Evolutionary conservation across 257 asterid species (phyloP), one percentile per base, ranked within the genome.

Genomic region (Schizonepeta tenuifolia): DNA sequence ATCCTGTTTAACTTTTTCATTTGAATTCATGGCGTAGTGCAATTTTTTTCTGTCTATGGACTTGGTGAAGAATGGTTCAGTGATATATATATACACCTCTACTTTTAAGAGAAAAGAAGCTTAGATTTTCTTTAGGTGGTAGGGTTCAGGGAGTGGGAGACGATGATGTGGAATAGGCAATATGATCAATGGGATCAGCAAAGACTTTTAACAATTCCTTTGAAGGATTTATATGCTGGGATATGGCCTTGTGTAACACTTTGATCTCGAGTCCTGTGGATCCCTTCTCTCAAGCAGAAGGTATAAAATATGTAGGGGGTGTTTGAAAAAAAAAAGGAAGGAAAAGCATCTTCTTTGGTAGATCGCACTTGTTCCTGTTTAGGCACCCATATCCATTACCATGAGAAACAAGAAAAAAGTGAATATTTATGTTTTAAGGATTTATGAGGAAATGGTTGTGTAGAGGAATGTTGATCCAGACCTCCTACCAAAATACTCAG

Each of bases 391-490:
- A 35, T 11, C 51, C 38, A 20, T 15, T 21, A 13, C 63, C 53
- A 54, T 53, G 35, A 49, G 46, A 50, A 49, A 61, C 21, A 33
- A 72, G 7, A 60, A 46, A 41, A 41, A 5, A 33, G 51, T 21
- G 33, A 70, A 44, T 31, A 40, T 44, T 71, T 14, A 33, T 28
- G 17, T 6, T 56, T 59, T 47, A 60, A 59, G 51, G 49, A 31
- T 71, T 43, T 58, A 18, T 38, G n/a, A 35, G 14, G 57, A 71
- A 33, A 44, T 62, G 38, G 36, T 2, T 38, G 14, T 41, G 38
- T 51, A 35, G 61, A 12, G 53, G 53, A 67, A 46, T 61, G 67
- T 18, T 47, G 51, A 72, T 71, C 61, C 17, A 46, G 53, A 51
- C 60, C 51, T 59, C 33, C 9, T 18, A 59, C 58, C 43, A 21